Percentiles rank a stretch among this genome's conserved stretches.
These are phyloP conservation scores for Aspergillaceae sp. DNA, from an alignment of 2,329 filamentous ascomycete species.

Conservation along the genomic window DNA sequence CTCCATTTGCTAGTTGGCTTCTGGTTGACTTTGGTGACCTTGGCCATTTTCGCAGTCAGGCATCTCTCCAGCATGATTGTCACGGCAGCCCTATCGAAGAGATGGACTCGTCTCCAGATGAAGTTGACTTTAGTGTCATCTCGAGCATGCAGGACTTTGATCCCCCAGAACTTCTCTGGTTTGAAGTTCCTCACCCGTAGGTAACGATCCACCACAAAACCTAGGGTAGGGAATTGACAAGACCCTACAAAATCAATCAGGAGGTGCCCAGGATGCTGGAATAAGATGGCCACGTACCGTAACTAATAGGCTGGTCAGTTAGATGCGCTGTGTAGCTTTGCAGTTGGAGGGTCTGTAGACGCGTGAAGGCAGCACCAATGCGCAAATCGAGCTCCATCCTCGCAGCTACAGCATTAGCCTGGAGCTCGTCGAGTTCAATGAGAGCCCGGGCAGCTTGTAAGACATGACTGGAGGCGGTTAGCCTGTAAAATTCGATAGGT, in stretches of 20 bases:
- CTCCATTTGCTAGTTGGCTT: slow-evolving; percentile 93
- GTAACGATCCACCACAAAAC: slow-evolving; percentile 94
- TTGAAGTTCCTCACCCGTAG: slow-evolving; percentile 90
- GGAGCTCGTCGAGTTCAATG: slow-evolving; percentile 69
- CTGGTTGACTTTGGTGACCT: slow-evolving; percentile 75
- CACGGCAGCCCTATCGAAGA: slow-evolving; percentile 81
- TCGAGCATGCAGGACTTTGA: slow-evolving; percentile 71
- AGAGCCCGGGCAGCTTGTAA: slow-evolving; percentile 72
- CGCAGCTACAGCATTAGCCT: slow-evolving; percentile 78
- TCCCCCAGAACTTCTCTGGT: slow-evolving; percentile 85
- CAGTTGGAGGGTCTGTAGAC: slow-evolving; percentile 74
- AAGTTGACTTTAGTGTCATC: slow-evolving; percentile 76
- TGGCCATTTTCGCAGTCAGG: slow-evolving; percentile 64
- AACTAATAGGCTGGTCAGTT: slow-evolving; percentile 62
- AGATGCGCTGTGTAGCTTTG: slow-evolving; percentile 61
- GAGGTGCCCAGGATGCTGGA: background rate
- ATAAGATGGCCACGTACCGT: slow-evolving; percentile 48
- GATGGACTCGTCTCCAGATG: slow-evolving; percentile 67
- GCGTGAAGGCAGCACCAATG: slow-evolving; percentile 86
- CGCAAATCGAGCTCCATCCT: slow-evolving; percentile 88
- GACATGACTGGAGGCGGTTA: slow-evolving; percentile 57
- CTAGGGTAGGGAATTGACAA: slow-evolving; percentile 92
- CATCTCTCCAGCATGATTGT: slow-evolving; percentile 80
- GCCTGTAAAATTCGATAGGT: too few relatives aligned
- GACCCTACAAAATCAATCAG: slow-evolving; percentile 48